Conservation (phyloP, 371 early-diverging fungal species). For the Rhizopus arrhizus region DNA sequence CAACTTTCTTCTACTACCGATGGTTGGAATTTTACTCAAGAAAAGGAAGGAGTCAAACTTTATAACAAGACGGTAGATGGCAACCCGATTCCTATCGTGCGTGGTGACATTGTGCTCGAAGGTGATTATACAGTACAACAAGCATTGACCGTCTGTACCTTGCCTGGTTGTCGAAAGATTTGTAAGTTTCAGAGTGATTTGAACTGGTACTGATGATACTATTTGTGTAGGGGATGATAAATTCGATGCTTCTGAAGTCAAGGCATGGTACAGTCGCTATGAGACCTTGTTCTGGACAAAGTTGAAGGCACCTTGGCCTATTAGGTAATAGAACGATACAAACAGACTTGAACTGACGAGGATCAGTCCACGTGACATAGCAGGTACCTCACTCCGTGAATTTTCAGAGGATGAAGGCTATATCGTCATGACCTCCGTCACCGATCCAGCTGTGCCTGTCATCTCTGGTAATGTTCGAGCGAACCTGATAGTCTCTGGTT, state of each 20-base stretch:
- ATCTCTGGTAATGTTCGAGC: slow-evolving; percentile 42
- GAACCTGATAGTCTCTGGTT: slow-evolving; percentile 46
- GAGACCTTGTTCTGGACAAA: slow-evolving; percentile 50
- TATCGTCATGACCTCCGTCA: slow-evolving; percentile 45
- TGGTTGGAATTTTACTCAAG: slow-evolving; percentile 31
- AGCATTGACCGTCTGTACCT: slow-evolving; percentile 29
- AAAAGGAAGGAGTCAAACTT: slow-evolving; percentile 32
- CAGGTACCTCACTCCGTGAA: slow-evolving; percentile 28
- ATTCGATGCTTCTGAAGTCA: slow-evolving; percentile 44
- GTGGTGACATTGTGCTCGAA: slow-evolving; percentile 29
- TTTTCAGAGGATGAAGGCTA: slow-evolving; percentile 25
- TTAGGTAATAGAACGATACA: slow-evolving; percentile 24
- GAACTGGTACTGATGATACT: neutral
- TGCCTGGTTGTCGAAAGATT: slow-evolving; percentile 35
- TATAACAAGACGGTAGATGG: slow-evolving; percentile 27
- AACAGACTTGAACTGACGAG: neutral
- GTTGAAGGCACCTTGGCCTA: slow-evolving; percentile 52
- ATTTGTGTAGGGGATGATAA: slow-evolving; percentile 47
- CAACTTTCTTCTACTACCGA: slow-evolving; percentile 23
- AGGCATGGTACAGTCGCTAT: slow-evolving; percentile 30
- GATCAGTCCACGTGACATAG: slow-evolving; percentile 34
- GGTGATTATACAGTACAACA: slow-evolving; percentile 28
- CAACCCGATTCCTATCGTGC: slow-evolving; percentile 27
- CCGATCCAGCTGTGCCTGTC: slow-evolving; percentile 32
- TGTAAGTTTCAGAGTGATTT: slow-evolving; percentile 21